Conservation (phyloP, 345 rosid genomes). For the Firmiana major region DNA sequence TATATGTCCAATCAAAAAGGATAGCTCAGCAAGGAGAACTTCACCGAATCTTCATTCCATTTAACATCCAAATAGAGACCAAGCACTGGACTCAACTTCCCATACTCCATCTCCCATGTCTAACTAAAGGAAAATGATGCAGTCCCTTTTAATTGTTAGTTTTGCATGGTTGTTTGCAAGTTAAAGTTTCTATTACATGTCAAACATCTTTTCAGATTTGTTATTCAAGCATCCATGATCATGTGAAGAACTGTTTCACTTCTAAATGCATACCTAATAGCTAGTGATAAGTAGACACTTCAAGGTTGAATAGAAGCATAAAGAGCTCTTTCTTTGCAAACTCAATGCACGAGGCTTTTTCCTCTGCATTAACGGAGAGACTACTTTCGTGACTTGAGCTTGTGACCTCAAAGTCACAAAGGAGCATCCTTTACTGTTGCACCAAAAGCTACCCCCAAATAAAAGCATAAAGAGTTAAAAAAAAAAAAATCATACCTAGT, state of each 20-base stretch:
- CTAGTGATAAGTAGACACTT: neutral
- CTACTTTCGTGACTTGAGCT: too few relatives aligned
- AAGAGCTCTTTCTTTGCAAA: neutral
- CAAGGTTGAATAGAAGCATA: neutral
- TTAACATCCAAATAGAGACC: neutral
- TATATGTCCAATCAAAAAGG: neutral
- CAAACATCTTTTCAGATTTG: neutral
- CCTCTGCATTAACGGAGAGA: too few relatives aligned
- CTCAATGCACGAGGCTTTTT: too few relatives aligned
- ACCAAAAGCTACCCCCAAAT: too few relatives aligned
- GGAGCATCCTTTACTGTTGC: too few relatives aligned
- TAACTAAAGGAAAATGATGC: neutral
- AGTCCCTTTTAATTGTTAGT: neutral
- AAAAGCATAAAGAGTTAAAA: too few relatives aligned
- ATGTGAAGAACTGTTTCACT: neutral
- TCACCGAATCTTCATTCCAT: neutral
- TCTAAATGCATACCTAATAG: neutral
- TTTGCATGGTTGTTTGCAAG: neutral
- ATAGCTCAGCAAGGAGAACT: neutral
- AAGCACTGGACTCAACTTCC: neutral
- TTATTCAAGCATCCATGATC: neutral
- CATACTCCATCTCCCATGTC: neutral
- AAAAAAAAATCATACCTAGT: neutral
- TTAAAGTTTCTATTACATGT: neutral
- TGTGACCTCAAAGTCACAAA: too few relatives aligned